These are phyloP conservation scores for Phytopythium aichiense DNA, from an alignment of 352 stramenopile genomes.

Conservation along the genomic window DNA sequence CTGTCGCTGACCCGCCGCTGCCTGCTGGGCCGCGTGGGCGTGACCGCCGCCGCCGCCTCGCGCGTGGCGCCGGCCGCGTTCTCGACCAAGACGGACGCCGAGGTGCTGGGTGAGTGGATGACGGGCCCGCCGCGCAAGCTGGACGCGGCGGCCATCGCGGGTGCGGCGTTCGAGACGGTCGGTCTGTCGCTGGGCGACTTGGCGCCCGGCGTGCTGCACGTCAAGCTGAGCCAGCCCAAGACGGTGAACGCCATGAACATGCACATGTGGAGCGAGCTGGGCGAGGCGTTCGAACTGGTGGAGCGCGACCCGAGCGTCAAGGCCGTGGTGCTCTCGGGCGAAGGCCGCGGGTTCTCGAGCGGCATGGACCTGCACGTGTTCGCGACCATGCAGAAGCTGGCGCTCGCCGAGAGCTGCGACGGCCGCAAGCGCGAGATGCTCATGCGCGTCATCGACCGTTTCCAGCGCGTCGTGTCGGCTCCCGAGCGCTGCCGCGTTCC, in stretches of 20 bases:
- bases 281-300: slow-evolving; percentile 60
- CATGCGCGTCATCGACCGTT: slow-evolving; percentile 72
- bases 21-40: not conserved
- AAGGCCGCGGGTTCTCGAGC: slow-evolving; percentile 80
- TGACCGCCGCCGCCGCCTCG: not conserved
- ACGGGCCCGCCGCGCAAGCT: slow-evolving; percentile 31
- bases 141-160: slow-evolving; percentile 17
- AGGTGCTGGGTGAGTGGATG: slow-evolving; percentile 57
- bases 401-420: slow-evolving; percentile 57
- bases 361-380: slow-evolving; percentile 90
- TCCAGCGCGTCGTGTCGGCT: slow-evolving; percentile 82
- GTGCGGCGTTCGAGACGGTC: slow-evolving; percentile 55
- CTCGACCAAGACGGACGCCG: slow-evolving; percentile 34
- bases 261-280: slow-evolving; percentile 85
- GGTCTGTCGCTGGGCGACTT: slow-evolving; percentile 26
- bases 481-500: slow-evolving; percentile 82
- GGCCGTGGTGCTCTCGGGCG: slow-evolving; percentile 72
- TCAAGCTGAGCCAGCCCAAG: slow-evolving; percentile 81
- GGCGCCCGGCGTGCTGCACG: slow-evolving; percentile 56
- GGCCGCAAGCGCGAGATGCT: slow-evolving; percentile 79
- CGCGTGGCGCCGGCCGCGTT: not conserved
- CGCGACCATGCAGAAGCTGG: slow-evolving; percentile 63
- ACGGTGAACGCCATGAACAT: slow-evolving; percentile 89
- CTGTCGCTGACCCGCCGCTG: slow-evolving; percentile 1
- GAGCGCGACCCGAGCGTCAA: slow-evolving; percentile 64